These are phyloP conservation scores for Fusarium coicis DNA, from an alignment of 2,329 filamentous ascomycete species.

Conservation along the genomic window DNA sequence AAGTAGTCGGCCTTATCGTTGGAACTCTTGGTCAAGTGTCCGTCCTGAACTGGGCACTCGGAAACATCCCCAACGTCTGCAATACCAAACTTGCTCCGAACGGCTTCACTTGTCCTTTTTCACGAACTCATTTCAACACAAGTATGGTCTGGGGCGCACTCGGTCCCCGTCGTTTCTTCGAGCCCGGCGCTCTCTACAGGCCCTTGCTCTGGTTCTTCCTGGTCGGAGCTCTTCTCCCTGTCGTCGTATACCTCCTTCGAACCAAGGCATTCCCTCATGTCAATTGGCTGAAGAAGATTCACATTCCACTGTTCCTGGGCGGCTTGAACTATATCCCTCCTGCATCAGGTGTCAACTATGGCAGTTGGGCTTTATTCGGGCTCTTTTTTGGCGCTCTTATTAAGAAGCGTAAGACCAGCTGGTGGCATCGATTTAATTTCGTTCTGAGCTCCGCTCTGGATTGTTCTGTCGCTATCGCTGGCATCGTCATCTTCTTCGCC, in stretches of 20 bases:
- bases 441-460: constrained; percentile 48
- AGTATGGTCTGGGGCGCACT: constrained; percentile 68
- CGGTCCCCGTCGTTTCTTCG: constrained; percentile 66
- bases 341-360: constrained; percentile 48
- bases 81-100: constrained; percentile 52
- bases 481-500: constrained; percentile 50
- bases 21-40: constrained; percentile 58
- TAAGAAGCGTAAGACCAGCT: constrained; percentile 39
- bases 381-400: constrained; percentile 44
- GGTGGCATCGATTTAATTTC: constrained; percentile 49
- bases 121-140: constrained; percentile 59
- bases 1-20: constrained; percentile 56
- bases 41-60: constrained; percentile 50
- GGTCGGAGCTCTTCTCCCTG: constrained; percentile 59
- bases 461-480: constrained; percentile 47
- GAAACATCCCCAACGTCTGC: constrained; percentile 63
- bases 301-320: constrained; percentile 47
- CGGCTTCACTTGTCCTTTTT: constrained; percentile 57
- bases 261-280: constrained; percentile 36
- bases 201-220: constrained; percentile 65
- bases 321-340: constrained; percentile 49
- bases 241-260: constrained; percentile 56
- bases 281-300: constrained; percentile 44
- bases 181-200: constrained; percentile 60
- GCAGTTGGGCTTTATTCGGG: constrained; percentile 47